Evolutionary conservation across 306 rosid genomes (phyloP).

Genomic region (Acmispon strigosus): DNA sequence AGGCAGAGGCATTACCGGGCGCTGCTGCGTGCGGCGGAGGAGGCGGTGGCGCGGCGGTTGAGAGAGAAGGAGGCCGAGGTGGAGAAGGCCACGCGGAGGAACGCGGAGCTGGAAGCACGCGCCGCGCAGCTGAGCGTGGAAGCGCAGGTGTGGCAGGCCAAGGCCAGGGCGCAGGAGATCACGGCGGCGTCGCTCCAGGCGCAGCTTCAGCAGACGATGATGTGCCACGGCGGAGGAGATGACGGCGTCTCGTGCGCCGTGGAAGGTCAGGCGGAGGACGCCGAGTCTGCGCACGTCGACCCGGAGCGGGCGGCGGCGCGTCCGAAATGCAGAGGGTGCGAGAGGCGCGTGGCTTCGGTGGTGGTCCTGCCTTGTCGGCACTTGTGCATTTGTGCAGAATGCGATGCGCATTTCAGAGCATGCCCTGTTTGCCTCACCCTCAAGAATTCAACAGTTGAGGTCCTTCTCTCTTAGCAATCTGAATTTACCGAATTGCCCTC

Average conservation of each 20-base stretch:
- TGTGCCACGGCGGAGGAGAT: slow-evolving; percentile 22
- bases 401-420: slow-evolving; percentile 55
- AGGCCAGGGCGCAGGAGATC: slow-evolving; percentile 69
- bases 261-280: slow-evolving; percentile 74
- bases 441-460: slow-evolving; percentile 77
- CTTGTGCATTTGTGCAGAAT: slow-evolving; percentile 66
- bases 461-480: slow-evolving; percentile 40
- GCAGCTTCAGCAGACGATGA: slow-evolving; percentile 66
- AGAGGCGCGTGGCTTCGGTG: slow-evolving; percentile 63
- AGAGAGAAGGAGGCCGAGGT: slow-evolving; percentile 66
- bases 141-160: slow-evolving; percentile 83
- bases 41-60: slow-evolving; percentile 38
- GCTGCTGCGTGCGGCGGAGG: slow-evolving; percentile 64
- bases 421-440: slow-evolving; percentile 70
- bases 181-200: slow-evolving; percentile 62
- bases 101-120: slow-evolving; percentile 77
- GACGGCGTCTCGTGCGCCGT: slow-evolving; percentile 30
- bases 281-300: slow-evolving; percentile 67
- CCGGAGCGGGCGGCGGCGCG: slow-evolving; percentile 47
- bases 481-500: too few relatives aligned
- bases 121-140: slow-evolving; percentile 71
- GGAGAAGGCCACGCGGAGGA: slow-evolving; percentile 62
- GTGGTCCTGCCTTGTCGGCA: slow-evolving; percentile 89
- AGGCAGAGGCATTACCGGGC: slow-evolving; percentile 58
- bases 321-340: slow-evolving; percentile 71